Base-by-base conservation (phyloP, 2,329 filamentous ascomycete genomes). In the Ceratocystiopsis minuta region DNA sequence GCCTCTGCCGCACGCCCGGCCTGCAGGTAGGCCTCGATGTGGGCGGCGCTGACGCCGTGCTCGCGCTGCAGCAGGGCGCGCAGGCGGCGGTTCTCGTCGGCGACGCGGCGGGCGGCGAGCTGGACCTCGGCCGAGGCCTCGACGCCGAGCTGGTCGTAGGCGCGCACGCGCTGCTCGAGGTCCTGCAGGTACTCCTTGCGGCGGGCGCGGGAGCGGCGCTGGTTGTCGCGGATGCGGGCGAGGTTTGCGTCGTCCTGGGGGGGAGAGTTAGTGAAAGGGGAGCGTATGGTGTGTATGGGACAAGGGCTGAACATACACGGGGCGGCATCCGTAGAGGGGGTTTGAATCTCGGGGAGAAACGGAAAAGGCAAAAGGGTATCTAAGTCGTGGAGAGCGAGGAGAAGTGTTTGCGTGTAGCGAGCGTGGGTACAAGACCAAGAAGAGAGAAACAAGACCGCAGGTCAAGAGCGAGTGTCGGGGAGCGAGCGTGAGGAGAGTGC, bases 91-190 rank as follows among this genome's bases (percentile, higher is more conserved):
- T 86, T 86, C 56, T 87, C 79, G 15, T 78, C 73, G 5, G 73
- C 67, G 3, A 85, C 80, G 42, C 62, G 70, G 43, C 77, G 64
- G 2, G 80, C 80, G 1, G 79, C 80, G 40, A 67, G 60, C 54
- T 86, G 81, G 12, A 86, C 74, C 53, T 84, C 78, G n/a, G 68
- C 63, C 1, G 75, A 78, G 4, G 78, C 80, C 52, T 79, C 70
- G 39, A 80, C 67, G 16, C 80, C 80, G 31, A 69, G 62, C 34
- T 71, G 63, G 55, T 85, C 77, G 53, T 70, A 82, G 41, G 61
- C 59, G 38, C 74, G 69, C 44, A 79, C 59, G 45, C 73, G 75
- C 42, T 67, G 61, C 57, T 86, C 79, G 24, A 85, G 67, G 43
- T 80, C 76, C 46, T 75, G 65, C 34, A 84, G 60, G 53, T 86